A percentile compares a stretch with the other conserved stretches of the same genome.
phyloP scores from a whole-genome alignment of 2,329 filamentous ascomycete species.

The Raffaelea albimanens region DNA sequence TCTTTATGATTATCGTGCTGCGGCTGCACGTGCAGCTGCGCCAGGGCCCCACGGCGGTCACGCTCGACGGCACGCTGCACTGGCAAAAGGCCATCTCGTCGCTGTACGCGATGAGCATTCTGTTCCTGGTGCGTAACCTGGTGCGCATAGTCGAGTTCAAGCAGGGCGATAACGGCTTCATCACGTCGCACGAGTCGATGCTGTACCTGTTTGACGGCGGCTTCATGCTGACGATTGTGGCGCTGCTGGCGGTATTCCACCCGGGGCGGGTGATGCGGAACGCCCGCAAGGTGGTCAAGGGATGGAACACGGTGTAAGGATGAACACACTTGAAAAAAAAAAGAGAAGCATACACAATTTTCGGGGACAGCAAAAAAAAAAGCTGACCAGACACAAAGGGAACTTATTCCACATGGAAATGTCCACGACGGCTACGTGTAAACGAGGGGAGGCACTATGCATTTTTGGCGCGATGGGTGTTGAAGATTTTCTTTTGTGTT shows the following conservation, averaged over 20 bases:
- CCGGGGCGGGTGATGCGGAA: neutral
- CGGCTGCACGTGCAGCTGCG: conserved; percentile 26
- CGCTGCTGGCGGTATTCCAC: neutral
- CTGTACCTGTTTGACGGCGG: conserved; percentile 7
- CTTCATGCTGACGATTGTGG: conserved; percentile 2
- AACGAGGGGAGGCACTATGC: too few relatives aligned
- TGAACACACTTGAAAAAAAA: conserved; percentile 1
- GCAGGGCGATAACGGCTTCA: conserved; percentile 8
- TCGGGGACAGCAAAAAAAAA: conserved; percentile 2
- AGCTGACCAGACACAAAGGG: neutral
- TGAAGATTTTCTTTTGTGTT: neutral
- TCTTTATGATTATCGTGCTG: conserved; percentile 34
- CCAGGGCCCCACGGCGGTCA: neutral
- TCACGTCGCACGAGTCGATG: conserved; percentile 8
- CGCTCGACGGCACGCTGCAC: conserved; percentile 9
- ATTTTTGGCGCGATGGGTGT: too few relatives aligned
- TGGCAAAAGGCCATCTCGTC: conserved; percentile 15
- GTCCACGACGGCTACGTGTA: too few relatives aligned
- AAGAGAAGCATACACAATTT: neutral
- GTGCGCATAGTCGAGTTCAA: conserved; percentile 9
- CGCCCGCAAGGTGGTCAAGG: neutral
- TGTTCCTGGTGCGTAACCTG: conserved; percentile 9
- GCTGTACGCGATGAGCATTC: conserved; percentile 6
- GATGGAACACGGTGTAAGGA: neutral
- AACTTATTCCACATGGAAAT: too few relatives aligned